Evolutionary conservation across 2,329 filamentous ascomycete genomes (phyloP).

Genomic region (Sordariomycetes sp.): DNA sequence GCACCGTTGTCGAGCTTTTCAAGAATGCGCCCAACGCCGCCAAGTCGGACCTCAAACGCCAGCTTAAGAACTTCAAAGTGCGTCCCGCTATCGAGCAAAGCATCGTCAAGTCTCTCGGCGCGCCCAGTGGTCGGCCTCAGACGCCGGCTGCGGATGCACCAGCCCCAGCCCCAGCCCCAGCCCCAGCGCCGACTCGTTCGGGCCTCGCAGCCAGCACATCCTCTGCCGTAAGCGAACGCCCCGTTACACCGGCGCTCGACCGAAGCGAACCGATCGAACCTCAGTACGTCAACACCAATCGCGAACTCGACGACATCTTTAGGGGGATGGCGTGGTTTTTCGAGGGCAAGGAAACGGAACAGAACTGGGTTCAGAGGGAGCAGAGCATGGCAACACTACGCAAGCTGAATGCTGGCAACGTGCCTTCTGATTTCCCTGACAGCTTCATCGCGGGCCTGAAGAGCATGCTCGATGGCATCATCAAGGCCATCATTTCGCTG

Average conservation of each 20-base stretch:
- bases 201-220: constrained; percentile 43
- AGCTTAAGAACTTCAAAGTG: constrained; percentile 76
- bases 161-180: constrained; percentile 31
- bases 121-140: constrained; percentile 29
- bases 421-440: constrained; percentile 64
- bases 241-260: constrained; percentile 55
- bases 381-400: constrained; percentile 70
- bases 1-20: constrained; percentile 79
- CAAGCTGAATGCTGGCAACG: constrained; percentile 75
- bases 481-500: constrained; percentile 76
- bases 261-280: constrained; percentile 68
- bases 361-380: constrained; percentile 85
- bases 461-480: constrained; percentile 71
- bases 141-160: constrained; percentile 14
- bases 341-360: constrained; percentile 80
- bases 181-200: constrained; percentile 29
- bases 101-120: constrained; percentile 67
- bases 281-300: constrained; percentile 70
- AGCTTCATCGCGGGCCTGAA: constrained; percentile 65
- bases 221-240: constrained; percentile 38
- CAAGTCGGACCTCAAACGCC: constrained; percentile 81
- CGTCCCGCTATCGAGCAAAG: constrained; percentile 76
- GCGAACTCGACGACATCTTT: constrained; percentile 83
- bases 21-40: constrained; percentile 71
- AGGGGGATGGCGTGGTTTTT: constrained; percentile 73